These are phyloP conservation scores for Extremus antarcticus DNA, from an alignment of 495 filamentous ascomycete species.

Conservation along the genomic window DNA sequence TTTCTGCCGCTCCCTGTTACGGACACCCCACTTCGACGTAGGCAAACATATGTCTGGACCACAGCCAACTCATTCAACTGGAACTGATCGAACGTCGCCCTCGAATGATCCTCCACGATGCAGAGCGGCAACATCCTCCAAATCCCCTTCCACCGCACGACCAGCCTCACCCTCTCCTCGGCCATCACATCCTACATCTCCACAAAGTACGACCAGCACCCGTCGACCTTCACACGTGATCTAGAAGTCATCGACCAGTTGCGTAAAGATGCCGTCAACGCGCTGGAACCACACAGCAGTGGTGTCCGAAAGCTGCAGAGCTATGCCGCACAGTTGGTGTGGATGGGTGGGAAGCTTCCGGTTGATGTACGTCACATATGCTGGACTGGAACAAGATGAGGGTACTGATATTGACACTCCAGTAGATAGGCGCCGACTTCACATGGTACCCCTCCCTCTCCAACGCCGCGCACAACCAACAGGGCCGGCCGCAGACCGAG, in stretches of 20 bases:
- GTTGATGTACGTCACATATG: constrained; percentile 69
- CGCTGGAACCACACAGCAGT: constrained; percentile 79
- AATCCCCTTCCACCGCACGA: constrained; percentile 81
- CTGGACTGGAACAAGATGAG: no score
- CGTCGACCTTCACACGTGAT: constrained; percentile 91
- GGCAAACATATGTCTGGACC: no score
- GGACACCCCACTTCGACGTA: no score
- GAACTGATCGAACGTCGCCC: no score
- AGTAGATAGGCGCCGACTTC: constrained; percentile 85
- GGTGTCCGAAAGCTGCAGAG: constrained; percentile 76
- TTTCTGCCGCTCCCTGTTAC: no score
- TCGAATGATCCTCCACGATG: constrained; percentile 17
- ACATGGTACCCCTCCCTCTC: constrained; percentile 80
- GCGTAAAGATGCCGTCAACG: constrained; percentile 70
- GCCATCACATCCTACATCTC: constrained; percentile 95
- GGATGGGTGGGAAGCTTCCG: constrained; percentile 91
- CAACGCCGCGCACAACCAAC: constrained; percentile 61
- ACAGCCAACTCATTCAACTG: no score
- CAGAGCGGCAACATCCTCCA: constrained; percentile 36
- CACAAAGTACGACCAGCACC: constrained; percentile 97
- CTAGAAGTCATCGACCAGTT: constrained; percentile 76
- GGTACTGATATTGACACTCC: constrained; percentile 15
- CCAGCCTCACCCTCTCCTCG: constrained; percentile 59
- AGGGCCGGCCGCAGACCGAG: constrained; percentile 63
- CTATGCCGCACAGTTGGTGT: constrained; percentile 88